Evolutionary conservation across 148 eudicot genomes (phyloP).

Genomic region (Euryodendron excelsum): DNA sequence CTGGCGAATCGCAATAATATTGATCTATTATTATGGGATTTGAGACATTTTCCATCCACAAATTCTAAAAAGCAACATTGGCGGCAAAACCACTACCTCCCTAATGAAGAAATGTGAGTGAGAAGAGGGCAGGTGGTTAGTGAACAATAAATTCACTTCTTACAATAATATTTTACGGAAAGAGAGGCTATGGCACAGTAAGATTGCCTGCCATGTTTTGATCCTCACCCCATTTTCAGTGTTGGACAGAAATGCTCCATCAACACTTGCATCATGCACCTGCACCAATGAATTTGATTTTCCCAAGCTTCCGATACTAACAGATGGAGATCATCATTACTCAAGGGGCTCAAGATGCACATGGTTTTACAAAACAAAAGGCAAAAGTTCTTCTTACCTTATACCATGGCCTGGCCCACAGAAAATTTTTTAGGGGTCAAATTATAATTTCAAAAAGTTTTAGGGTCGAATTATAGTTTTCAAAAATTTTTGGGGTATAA

Average conservation of each 20-base stretch:
- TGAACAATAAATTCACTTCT: too few relatives aligned
- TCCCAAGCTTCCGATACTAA: too few relatives aligned
- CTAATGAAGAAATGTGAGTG: conserved; percentile 32
- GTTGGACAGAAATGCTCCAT: conserved; percentile 54
- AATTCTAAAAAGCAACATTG: conserved; percentile 53
- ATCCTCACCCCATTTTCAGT: conserved; percentile 89
- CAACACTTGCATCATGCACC: conserved; percentile 57
- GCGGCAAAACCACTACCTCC: conserved; percentile 83
- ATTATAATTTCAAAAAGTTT: too few relatives aligned
- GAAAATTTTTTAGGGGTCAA: conserved; percentile 29
- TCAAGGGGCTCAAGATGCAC: conserved; percentile 2
- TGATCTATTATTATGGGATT: conserved; percentile 94
- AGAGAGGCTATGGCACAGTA: too few relatives aligned
- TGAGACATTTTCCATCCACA: conserved; percentile 74
- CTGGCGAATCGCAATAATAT: conserved; percentile 66
- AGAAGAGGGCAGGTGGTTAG: too few relatives aligned
- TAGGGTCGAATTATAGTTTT: too few relatives aligned
- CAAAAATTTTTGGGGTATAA: too few relatives aligned
- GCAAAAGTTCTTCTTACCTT: conserved; percentile 45
- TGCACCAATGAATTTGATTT: too few relatives aligned
- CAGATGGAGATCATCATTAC: too few relatives aligned
- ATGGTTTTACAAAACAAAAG: neutral
- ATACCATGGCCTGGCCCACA: conserved; percentile 98
- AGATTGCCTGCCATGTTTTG: conserved; percentile 63
- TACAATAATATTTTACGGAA: too few relatives aligned